A percentile compares a stretch with the other conserved stretches of the same genome.
Conservation (phyloP, 2,329 filamentous ascomycete genomes). For the Cordyceps javanica region DNA sequence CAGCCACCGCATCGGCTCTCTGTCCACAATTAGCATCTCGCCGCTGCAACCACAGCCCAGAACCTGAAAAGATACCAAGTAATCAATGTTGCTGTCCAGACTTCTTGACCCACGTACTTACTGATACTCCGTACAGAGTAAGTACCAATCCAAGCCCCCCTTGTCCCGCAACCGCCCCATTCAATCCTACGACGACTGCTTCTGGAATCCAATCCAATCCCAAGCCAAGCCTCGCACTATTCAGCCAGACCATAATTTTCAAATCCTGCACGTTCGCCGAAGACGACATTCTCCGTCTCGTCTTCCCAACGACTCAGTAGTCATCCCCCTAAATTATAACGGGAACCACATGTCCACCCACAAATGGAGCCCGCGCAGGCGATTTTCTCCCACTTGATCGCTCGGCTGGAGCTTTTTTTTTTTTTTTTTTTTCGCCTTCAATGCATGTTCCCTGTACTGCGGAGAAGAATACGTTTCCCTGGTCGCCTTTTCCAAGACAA, state of each 20-base stretch:
- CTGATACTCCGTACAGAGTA: too few relatives aligned
- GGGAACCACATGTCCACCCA: too few relatives aligned
- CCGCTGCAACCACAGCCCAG: neutral
- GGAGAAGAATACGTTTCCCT: too few relatives aligned
- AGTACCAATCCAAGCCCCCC: too few relatives aligned
- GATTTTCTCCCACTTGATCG: too few relatives aligned
- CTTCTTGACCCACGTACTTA: too few relatives aligned
- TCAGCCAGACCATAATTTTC: too few relatives aligned
- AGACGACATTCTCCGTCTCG: too few relatives aligned
- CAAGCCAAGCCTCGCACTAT: neutral
- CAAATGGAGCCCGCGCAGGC: too few relatives aligned
- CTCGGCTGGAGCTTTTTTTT: neutral
- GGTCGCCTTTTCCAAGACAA: neutral
- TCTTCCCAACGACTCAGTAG: too few relatives aligned
- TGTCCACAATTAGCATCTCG: neutral
- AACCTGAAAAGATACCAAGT: neutral
- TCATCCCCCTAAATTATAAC: too few relatives aligned
- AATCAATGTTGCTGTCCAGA: neutral
- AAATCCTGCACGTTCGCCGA: neutral
- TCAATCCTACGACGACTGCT: neutral
- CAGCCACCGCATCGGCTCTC: neutral
- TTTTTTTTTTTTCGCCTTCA: neutral
- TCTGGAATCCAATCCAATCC: neutral
- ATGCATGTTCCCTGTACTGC: neutral
- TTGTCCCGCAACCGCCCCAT: too few relatives aligned